Conservation (phyloP, 768 basidiomycete species). For the Boletales sp. region DNA sequence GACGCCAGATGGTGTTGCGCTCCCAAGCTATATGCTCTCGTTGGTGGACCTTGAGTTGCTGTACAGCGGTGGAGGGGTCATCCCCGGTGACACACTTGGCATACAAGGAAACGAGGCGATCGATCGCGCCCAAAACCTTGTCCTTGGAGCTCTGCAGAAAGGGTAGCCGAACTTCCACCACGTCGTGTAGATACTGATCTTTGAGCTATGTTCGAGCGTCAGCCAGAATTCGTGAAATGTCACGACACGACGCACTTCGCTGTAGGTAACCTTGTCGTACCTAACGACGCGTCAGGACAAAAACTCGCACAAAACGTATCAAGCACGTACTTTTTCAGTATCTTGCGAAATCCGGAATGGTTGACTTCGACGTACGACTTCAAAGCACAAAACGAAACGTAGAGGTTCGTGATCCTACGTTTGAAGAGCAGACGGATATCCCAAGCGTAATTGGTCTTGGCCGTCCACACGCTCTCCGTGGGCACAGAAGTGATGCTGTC, state of each 20-base stretch:
- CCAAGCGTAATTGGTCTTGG: constrained; percentile 74
- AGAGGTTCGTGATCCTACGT: constrained; percentile 79
- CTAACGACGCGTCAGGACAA: constrained; percentile 35
- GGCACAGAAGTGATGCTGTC: constrained; percentile 48
- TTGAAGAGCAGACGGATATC: constrained; percentile 87
- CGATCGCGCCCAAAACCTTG: constrained; percentile 53
- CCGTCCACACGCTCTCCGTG: constrained; percentile 67
- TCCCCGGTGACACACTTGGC: constrained; percentile 80
- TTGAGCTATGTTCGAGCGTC: constrained; percentile 49
- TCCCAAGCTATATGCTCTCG: constrained; percentile 97
- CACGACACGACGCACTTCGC: constrained; percentile 39
- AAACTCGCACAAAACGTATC: neutral
- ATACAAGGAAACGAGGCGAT: constrained; percentile 67
- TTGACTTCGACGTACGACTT: constrained; percentile 90
- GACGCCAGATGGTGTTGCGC: constrained; percentile 95
- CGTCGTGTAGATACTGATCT: constrained; percentile 68
- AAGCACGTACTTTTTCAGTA: constrained; percentile 81
- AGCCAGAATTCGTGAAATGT: neutral
- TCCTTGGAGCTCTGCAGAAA: constrained; percentile 66
- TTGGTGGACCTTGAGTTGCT: constrained; percentile 82
- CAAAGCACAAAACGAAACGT: constrained; percentile 71
- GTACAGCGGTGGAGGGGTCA: constrained; percentile 63
- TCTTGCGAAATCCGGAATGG: constrained; percentile 91
- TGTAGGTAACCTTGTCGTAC: constrained; percentile 91
- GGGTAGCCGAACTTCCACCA: constrained; percentile 63